A percentile compares a stretch with the other conserved stretches of the same genome.
phyloP scores from a whole-genome alignment of 768 basidiomycete genomes.

The Tulasnella sp. region DNA sequence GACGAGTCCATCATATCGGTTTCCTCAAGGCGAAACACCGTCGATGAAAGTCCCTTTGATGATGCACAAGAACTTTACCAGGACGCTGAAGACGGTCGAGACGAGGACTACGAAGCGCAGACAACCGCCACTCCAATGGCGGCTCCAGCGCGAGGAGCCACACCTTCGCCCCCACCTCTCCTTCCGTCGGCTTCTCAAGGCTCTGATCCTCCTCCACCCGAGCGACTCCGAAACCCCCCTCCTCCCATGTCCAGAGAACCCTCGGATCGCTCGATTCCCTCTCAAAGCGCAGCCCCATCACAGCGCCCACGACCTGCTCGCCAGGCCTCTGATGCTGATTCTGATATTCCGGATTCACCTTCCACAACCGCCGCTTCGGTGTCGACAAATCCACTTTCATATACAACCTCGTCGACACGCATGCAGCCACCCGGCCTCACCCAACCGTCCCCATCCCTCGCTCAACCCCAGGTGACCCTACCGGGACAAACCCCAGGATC shows the following conservation, averaged over 20 bases:
- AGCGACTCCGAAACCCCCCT: background rate
- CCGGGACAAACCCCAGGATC: constrained; percentile 6
- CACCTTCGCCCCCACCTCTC: background rate
- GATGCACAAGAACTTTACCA: constrained; percentile 1
- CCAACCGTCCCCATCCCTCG: background rate
- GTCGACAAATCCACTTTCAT: background rate
- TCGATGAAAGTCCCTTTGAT: background rate
- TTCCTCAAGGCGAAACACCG: constrained; percentile 11
- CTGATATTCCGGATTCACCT: background rate
- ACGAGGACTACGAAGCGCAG: background rate
- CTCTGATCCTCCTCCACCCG: background rate
- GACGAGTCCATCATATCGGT: constrained; percentile 25
- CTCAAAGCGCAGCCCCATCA: background rate
- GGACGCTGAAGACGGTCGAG: background rate
- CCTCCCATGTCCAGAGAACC: background rate
- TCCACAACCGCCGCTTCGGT: background rate
- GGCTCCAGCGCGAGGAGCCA: background rate
- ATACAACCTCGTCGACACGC: background rate
- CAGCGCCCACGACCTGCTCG: background rate
- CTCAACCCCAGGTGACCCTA: background rate
- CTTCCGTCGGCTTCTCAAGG: background rate
- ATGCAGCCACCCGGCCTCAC: background rate
- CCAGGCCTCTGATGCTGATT: background rate
- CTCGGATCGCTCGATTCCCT: background rate
- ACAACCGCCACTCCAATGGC: background rate